phyloP scores from a whole-genome alignment of 2,329 filamentous ascomycete genomes.

The Aureobasidium uvarum region DNA sequence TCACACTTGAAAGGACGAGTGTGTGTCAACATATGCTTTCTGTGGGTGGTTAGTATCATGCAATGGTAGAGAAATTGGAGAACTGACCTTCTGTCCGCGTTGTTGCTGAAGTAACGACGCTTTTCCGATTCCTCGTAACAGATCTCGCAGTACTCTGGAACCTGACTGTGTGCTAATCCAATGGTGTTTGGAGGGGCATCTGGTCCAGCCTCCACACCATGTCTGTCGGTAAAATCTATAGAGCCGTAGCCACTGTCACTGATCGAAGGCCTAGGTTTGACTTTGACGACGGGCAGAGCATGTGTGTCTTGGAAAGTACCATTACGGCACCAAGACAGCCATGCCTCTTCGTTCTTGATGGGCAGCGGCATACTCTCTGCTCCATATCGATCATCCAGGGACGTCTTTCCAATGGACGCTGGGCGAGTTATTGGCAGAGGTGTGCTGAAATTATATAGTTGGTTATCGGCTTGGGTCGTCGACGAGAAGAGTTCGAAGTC shows the following conservation, averaged over 20 bases:
- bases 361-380: not conserved
- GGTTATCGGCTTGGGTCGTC: not conserved
- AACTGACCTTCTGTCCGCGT: constrained; percentile 14
- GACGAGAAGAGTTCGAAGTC: constrained; percentile 17
- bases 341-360: not conserved
- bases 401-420: not conserved
- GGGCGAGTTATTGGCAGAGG: not conserved
- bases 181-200: not conserved
- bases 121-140: constrained; percentile 16
- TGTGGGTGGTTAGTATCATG: not conserved
- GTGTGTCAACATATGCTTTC: constrained; percentile 23
- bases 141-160: constrained; percentile 5
- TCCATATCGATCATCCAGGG: not conserved
- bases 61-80: not conserved
- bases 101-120: constrained; percentile 20
- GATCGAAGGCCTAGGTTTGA: not conserved
- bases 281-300: not conserved
- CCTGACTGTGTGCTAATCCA: not conserved
- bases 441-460: not conserved
- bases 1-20: constrained; percentile 24
- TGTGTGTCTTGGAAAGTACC: not conserved
- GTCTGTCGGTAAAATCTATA: not conserved
- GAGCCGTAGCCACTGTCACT: constrained; percentile 23
- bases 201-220: not conserved
- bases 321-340: not conserved